Conservation (phyloP, 2,329 filamentous ascomycete species). For the Scedosporium apiospermum region DNA sequence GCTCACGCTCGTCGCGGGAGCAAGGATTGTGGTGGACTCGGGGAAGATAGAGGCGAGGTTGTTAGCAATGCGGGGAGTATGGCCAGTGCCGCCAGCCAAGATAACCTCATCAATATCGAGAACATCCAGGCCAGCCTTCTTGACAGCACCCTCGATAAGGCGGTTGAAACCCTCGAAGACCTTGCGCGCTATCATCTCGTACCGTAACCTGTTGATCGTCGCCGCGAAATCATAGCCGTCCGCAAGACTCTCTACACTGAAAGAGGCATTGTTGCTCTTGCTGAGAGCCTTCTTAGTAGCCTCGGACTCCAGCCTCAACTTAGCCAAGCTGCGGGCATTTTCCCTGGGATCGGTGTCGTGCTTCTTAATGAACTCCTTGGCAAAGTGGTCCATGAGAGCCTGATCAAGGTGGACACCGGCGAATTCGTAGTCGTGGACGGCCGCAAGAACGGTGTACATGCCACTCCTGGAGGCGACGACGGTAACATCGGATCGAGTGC, state of each 20-base stretch:
- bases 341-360: slow-evolving; percentile 79
- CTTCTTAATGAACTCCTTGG: slow-evolving; percentile 99
- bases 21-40: slow-evolving; percentile 65
- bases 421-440: slow-evolving; percentile 91
- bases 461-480: slow-evolving; percentile 86
- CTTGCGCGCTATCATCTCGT: slow-evolving; percentile 80
- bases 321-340: slow-evolving; percentile 74
- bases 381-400: slow-evolving; percentile 89
- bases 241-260: slow-evolving; percentile 85
- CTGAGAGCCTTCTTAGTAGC: slow-evolving; percentile 85
- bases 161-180: slow-evolving; percentile 82
- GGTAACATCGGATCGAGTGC: slow-evolving; percentile 83
- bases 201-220: slow-evolving; percentile 87
- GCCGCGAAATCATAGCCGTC: slow-evolving; percentile 86
- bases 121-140: slow-evolving; percentile 87
- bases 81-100: slow-evolving; percentile 80
- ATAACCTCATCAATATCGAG: slow-evolving; percentile 94
- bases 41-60: slow-evolving; percentile 77
- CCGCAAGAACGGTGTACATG: slow-evolving; percentile 92
- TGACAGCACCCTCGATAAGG: slow-evolving; percentile 72
- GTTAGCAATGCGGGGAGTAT: slow-evolving; percentile 85
- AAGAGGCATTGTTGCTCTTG: slow-evolving; percentile 76
- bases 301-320: slow-evolving; percentile 87
- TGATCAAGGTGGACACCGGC: slow-evolving; percentile 80
- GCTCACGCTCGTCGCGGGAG: slow-evolving; percentile 66